phyloP scores from a whole-genome alignment of 2,329 filamentous ascomycete species.

The Penicillium italicum region DNA sequence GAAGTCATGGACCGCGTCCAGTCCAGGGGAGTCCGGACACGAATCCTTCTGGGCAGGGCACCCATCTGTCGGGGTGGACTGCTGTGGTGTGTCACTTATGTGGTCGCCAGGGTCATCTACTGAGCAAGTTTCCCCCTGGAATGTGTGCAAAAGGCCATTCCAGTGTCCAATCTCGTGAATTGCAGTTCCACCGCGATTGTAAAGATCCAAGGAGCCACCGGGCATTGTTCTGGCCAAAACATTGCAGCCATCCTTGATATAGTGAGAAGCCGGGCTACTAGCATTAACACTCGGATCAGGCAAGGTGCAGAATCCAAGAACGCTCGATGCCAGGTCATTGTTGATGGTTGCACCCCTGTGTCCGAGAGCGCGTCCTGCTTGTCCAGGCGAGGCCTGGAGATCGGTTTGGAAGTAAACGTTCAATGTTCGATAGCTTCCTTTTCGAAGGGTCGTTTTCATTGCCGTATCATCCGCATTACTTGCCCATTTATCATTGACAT shows the following conservation, averaged over 20 bases:
- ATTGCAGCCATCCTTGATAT: constrained; percentile 56
- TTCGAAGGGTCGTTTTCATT: constrained; percentile 54
- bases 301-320: constrained; percentile 56
- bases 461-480: constrained; percentile 45
- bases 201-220: constrained; percentile 48
- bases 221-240: constrained; percentile 57
- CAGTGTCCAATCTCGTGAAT: constrained; percentile 49
- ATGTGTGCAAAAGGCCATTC: constrained; percentile 47
- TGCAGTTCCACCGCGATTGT: constrained; percentile 46
- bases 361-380: constrained; percentile 24
- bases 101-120: constrained; percentile 40
- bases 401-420: constrained; percentile 61
- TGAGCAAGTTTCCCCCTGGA: constrained; percentile 40
- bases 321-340: constrained; percentile 25
- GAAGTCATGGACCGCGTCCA: constrained; percentile 56
- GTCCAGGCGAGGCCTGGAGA: constrained; percentile 35
- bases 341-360: constrained; percentile 14
- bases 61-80: constrained; percentile 56
- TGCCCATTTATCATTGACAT: constrained; percentile 55
- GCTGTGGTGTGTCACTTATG: constrained; percentile 45
- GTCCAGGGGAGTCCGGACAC: constrained; percentile 46
- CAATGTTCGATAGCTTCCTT: constrained; percentile 52
- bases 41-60: constrained; percentile 52
- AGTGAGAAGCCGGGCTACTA: constrained; percentile 37
- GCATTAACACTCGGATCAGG: constrained; percentile 41